A percentile compares a stretch with the other conserved stretches of the same genome.
Conservation (phyloP, 2,329 filamentous ascomycete species). For the Cladosporium cucumerinum region DNA sequence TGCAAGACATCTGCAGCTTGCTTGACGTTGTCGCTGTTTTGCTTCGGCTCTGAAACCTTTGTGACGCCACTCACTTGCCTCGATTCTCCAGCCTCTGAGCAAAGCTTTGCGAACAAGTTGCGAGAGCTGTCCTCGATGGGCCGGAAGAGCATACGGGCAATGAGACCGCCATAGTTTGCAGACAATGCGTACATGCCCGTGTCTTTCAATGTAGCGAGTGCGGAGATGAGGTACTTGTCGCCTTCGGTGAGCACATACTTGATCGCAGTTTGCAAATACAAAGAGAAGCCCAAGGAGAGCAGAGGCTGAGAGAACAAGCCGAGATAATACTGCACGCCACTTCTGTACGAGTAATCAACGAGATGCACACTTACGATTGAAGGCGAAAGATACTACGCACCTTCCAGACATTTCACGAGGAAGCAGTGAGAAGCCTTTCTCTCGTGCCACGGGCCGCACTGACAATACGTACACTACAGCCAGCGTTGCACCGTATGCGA, state of each 20-base stretch:
- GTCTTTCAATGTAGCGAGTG: constrained; percentile 70
- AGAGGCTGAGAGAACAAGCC: constrained; percentile 67
- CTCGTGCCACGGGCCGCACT: constrained; percentile 54
- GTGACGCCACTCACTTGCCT: constrained; percentile 9
- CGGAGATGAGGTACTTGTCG: constrained; percentile 81
- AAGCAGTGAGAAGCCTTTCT: constrained; percentile 67
- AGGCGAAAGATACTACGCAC: constrained; percentile 35
- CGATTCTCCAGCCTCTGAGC: constrained; percentile 41
- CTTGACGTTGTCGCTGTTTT: constrained; percentile 23
- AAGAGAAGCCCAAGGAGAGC: constrained; percentile 69
- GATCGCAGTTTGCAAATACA: constrained; percentile 82
- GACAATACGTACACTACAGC: constrained; percentile 66
- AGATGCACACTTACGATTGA: constrained; percentile 18
- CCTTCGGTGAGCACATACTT: constrained; percentile 95
- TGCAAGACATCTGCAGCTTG: constrained; percentile 54
- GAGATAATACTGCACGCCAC: constrained; percentile 47
- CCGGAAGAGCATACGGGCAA: constrained; percentile 87
- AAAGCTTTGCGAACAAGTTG: constrained; percentile 80
- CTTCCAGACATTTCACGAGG: constrained; percentile 43
- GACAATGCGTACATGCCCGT: constrained; percentile 92
- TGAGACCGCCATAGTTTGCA: constrained; percentile 84
- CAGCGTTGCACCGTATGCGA: constrained; percentile 68
- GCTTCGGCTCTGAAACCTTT: constrained; percentile 9
- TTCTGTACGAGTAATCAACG: constrained; percentile 28
- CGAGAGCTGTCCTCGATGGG: constrained; percentile 92